phyloP scores from a whole-genome alignment of 495 filamentous ascomycete genomes.

The Aspergillus baeticus region DNA sequence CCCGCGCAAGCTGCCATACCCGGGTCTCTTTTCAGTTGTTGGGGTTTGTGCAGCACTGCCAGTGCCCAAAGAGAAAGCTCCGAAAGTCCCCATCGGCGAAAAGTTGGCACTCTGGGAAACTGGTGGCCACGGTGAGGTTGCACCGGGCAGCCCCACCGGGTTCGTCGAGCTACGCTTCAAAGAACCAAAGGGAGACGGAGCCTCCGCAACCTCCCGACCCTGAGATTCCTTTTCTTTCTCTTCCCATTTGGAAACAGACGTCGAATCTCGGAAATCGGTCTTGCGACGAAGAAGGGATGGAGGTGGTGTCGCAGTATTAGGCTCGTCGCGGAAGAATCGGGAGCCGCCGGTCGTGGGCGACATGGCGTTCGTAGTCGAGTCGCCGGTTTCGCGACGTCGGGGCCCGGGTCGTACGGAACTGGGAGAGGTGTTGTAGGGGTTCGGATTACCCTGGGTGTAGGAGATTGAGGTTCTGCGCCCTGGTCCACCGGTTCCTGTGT shows the following conservation, averaged over 20 bases:
- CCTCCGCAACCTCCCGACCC: conserved; percentile 38
- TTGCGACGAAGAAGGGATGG: conserved; percentile 71
- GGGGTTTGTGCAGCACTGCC: conserved; percentile 45
- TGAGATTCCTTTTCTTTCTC: conserved; percentile 46
- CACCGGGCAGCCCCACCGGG: conserved; percentile 51
- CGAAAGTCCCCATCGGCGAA: conserved; percentile 81
- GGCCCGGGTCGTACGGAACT: conserved; percentile 65
- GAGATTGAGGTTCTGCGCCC: conserved; percentile 78
- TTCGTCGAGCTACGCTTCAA: conserved; percentile 72
- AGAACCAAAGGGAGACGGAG: conserved; percentile 56
- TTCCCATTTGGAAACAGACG: conserved; percentile 31
- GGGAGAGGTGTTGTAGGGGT: conserved; percentile 53
- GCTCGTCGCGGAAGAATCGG: conserved; percentile 60
- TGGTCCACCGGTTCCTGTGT: conserved; percentile 50
- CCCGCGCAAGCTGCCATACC: conserved; percentile 64
- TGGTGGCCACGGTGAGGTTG: conserved; percentile 67
- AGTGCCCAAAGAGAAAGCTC: conserved; percentile 70
- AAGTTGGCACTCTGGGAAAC: conserved; percentile 58
- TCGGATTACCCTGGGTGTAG: conserved; percentile 48
- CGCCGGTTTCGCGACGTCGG: conserved; percentile 84
- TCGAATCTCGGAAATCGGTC: conserved; percentile 61
- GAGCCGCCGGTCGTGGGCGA: conserved; percentile 49
- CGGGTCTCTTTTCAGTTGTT: conserved; percentile 63
- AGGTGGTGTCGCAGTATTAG: conserved; percentile 58
- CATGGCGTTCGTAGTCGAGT: conserved; percentile 63